Base-by-base conservation (phyloP, 2,329 filamentous ascomycete genomes). In the Sphaerostilbella broomeana region DNA sequence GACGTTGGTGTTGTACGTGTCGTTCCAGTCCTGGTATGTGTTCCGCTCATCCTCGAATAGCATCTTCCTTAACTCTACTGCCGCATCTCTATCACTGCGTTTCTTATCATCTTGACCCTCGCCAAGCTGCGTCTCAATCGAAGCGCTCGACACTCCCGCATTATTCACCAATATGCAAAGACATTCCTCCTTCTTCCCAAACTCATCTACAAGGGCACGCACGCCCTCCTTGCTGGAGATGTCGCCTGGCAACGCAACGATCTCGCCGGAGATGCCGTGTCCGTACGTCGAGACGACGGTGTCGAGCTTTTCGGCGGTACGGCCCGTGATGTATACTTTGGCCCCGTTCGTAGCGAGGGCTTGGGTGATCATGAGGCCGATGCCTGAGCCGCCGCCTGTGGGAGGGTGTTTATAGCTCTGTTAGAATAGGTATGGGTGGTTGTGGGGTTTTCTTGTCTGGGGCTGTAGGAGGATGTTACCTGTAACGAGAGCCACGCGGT, bases 1-100 rank as follows among this genome's bases (percentile, higher is more conserved):
- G 9, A 89, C 84, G 48, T 94, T 88, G 15, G 84, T 86, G 43
- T 77, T 75, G 66, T 84, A 89, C 0, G 77, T 76, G 27, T 73
- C 62, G n/a, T 71, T 72, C 86, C 85, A 92, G 51, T 82, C 76
- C 22, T 85, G 76, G 41, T 84, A 69, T 0, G 65, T 75, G 3
- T 62, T 56, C 1, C 59, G 52, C 40, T 81, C 70, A 28, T 73
- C 69, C 35, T 88, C 75, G 64, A 88, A 92, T 19, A 85, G 67
- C 57, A 79, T 77, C 40, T 74, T 54, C 45, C 71, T 74, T 43
- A 81, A 65, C 34, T 75, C 70, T 38, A 71, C 67, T 1, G 56
- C 51, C 0, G 70, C 67, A 0, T 72, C 37, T 5, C 29, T 24
- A 3, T 17, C 24, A 6, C 17, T 69, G 28, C 69, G 68, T 19